Base-by-base conservation (phyloP, 1,284 basidiomycete genomes). In the Ustilago xerochloae region DNA sequence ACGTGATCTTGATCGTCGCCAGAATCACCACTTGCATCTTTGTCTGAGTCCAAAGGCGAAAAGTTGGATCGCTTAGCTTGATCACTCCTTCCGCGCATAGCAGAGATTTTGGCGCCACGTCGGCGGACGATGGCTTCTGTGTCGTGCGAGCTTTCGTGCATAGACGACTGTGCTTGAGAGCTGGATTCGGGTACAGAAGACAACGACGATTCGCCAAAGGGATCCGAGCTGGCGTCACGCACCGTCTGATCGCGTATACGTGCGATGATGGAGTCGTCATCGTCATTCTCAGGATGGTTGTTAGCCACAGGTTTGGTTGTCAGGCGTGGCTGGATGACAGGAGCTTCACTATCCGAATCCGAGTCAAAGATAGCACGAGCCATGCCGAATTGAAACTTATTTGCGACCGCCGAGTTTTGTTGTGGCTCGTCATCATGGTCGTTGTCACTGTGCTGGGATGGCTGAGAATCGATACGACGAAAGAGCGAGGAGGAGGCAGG, bases 341-440 rank as follows among this genome's bases (percentile, higher is more conserved):
- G 41, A 7, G 43, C 29, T 13, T 68, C 67, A 38, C 22, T 47
- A 0, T 71, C 68, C 32, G 64, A 73, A 41, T 67, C 70, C 4
- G 70, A 73, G 33, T 73, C 70, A 39, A 51, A 72, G 52, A 73
- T 73, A 9, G 70, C 64, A 20, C 57, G 60, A 2, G 70, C 55
- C 15, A 38, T 41, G 7, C 70, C 70, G 15, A 73, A 35, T 15
- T 67, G 62, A 32, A 73, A 67, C 26, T 56, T 66, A 6, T 59
- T 67, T 6, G 46, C 36, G 24, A 35, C 50, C n/a, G 36, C 53
- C 6, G 50, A 29, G 46, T 30, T 50, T 24, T 50, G 32, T 15
- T 28, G 32, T 8, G 15, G 41, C 5, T 46, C 26, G 10, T 62
- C 50, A 32, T 55, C 32, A 30, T 54, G 26, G 18, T 63, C 32